These are phyloP conservation scores for Boletus eberwhitei DNA, from an alignment of 768 basidiomycete genomes.

Conservation along the genomic window DNA sequence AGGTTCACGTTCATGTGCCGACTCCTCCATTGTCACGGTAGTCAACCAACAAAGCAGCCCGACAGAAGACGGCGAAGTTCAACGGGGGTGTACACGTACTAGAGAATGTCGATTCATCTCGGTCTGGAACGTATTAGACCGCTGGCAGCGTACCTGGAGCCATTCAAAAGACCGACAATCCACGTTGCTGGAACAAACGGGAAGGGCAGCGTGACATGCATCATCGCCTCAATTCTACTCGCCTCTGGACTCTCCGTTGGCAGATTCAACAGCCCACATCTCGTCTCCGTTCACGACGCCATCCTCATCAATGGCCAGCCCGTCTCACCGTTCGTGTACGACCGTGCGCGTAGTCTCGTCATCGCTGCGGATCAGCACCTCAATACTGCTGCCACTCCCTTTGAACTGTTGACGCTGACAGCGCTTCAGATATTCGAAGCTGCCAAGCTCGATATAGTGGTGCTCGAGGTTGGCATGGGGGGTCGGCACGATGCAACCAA, in stretches of 20 bases:
- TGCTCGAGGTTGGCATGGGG: conserved; percentile 95
- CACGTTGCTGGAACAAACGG: conserved; percentile 97
- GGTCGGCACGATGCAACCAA: conserved; percentile 93
- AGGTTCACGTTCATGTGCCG: not conserved
- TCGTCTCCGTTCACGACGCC: conserved; percentile 71
- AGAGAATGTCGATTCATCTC: conserved; percentile 63
- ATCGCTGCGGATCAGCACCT: conserved; percentile 44
- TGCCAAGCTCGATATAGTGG: conserved; percentile 68
- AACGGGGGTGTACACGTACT: conserved; percentile 2
- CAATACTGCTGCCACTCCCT: conserved; percentile 55
- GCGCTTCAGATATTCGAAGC: conserved; percentile 76
- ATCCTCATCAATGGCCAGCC: conserved; percentile 64
- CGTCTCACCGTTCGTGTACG: conserved; percentile 49
- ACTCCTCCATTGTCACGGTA: not conserved
- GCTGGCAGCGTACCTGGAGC: conserved; percentile 53
- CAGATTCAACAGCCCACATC: conserved; percentile 91
- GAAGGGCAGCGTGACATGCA: conserved; percentile 88
- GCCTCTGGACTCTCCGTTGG: conserved; percentile 61
- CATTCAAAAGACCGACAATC: conserved; percentile 73
- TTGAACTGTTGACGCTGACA: conserved; percentile 83
- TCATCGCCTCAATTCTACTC: conserved; percentile 72
- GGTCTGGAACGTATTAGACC: conserved; percentile 54
- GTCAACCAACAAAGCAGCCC: not conserved
- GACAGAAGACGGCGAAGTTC: not conserved
- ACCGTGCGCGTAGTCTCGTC: conserved; percentile 43